A percentile compares a stretch with the other conserved stretches of the same genome.
phyloP scores from a whole-genome alignment of 768 basidiomycete genomes.

The Lactarius sanguifluus region DNA sequence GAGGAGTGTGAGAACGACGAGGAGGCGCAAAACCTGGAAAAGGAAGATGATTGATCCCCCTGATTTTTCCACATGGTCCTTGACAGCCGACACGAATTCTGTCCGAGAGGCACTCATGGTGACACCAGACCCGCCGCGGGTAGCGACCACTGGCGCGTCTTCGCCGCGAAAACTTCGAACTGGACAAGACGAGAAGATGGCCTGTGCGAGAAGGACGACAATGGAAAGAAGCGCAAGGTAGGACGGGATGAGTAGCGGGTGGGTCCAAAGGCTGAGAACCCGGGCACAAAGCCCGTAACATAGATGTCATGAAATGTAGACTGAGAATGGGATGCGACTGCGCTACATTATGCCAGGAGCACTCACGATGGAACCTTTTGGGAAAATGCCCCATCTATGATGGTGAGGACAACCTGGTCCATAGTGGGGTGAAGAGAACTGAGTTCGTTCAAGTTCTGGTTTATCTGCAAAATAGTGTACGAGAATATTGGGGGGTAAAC shows the following conservation, averaged over 20 bases:
- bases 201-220: constrained; percentile 14
- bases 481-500: constrained; percentile 12
- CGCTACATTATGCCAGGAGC: background rate
- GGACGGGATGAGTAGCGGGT: constrained; percentile 22
- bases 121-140: background rate
- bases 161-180: background rate
- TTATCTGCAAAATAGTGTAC: background rate
- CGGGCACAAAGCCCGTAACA: background rate
- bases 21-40: constrained; percentile 47
- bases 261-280: constrained; percentile 11
- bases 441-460: background rate
- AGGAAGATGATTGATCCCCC: constrained; percentile 50
- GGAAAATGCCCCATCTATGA: background rate
- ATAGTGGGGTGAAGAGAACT: background rate
- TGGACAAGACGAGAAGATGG: background rate
- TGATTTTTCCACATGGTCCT: constrained; percentile 41
- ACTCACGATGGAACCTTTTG: constrained; percentile 10
- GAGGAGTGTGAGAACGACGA: constrained; percentile 48
- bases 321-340: background rate
- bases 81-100: constrained; percentile 23
- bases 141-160: background rate
- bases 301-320: background rate
- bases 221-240: constrained; percentile 17
- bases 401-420: constrained; percentile 10
- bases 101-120: constrained; percentile 2